phyloP scores from a whole-genome alignment of 225 moss, liverwort and hornwort genomes.

The Ulota crispa region DNA sequence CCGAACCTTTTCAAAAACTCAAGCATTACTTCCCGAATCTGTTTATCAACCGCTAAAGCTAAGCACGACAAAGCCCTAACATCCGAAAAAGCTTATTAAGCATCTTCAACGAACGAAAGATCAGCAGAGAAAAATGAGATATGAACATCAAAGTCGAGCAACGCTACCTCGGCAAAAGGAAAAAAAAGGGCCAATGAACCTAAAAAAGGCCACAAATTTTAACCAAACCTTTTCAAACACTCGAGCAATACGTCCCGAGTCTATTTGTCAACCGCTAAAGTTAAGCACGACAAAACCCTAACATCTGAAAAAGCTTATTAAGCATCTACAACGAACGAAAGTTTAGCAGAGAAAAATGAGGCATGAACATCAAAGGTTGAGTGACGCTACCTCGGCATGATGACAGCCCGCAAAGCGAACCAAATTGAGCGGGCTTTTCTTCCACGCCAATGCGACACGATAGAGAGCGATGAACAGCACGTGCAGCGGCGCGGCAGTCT shows the following conservation, averaged over 20 bases:
- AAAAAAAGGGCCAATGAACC: background rate
- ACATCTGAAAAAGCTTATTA: background rate
- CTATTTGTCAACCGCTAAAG: background rate
- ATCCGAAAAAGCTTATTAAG: background rate
- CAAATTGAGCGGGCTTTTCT: background rate
- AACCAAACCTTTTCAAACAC: background rate
- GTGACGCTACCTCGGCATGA: constrained; percentile 48
- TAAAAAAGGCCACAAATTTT: background rate
- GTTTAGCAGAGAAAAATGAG: background rate
- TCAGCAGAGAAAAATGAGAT: background rate
- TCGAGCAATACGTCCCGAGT: background rate
- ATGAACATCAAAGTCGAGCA: background rate
- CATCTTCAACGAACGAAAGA: background rate
- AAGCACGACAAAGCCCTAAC: constrained; percentile 5
- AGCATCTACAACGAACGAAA: background rate
- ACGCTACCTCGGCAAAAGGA: constrained; percentile 35
- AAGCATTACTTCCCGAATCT: background rate
- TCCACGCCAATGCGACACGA: background rate
- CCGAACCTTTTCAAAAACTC: background rate
- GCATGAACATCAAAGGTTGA: background rate
- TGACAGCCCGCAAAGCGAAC: constrained; percentile 22
- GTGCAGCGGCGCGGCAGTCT: background rate
- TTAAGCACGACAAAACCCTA: background rate
- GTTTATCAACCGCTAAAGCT: background rate
- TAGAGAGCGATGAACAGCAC: background rate